Evolutionary conservation across 2,329 filamentous ascomycete genomes (phyloP), one percentile per base, ranked within the genome.

Genomic region (Lithohypha guttulata): DNA sequence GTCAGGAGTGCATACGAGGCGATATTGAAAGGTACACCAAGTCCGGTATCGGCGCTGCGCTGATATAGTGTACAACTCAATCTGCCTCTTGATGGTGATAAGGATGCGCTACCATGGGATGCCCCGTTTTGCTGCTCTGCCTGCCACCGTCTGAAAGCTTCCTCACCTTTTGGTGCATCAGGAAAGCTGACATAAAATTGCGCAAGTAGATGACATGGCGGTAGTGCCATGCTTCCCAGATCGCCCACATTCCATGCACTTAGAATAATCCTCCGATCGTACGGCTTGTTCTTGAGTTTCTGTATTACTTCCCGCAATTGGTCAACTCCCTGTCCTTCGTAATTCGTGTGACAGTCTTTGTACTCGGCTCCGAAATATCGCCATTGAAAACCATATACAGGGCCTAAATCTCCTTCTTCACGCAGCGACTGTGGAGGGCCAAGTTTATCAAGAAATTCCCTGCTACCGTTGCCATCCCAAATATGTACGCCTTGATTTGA

Each of bases 311-410:
- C 82, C 11, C 83, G 82, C 25, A 98, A 70, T 66, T 98, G 91
- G 58, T 98, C 91, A 11, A 95, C 84, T 13, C 91, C 91, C 58
- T 93, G 71, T 0, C 84, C 86, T 0, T 76, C 71, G 62, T 98
- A 98, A 58, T 96, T 85, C 0, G 81, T 73, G 48, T 77, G 68
- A 10, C 79, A 73, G 55, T 89, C 81, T 13, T 79, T 67, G 59
- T 98, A 98, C 45, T 85, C 77, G 3, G 91, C 91, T 35, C 91
- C 91, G 55, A 98, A 98, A 62, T 96, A 89, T 2, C 91, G 82
- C 91, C 91, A 98, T 63, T 98, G 91, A 65, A 98, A 98, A 2
- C 91, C 91, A 58, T 98, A 98, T 0, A 96, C 87, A 20, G 91
- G 91, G 1, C 91, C 91, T 0, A 98, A 70, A 55, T 98, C 91